A percentile compares a stretch with the other conserved stretches of the same genome.
Evolutionary conservation across 2,329 filamentous ascomycete genomes (phyloP).

Genomic region (Neobulgaria alba): DNA sequence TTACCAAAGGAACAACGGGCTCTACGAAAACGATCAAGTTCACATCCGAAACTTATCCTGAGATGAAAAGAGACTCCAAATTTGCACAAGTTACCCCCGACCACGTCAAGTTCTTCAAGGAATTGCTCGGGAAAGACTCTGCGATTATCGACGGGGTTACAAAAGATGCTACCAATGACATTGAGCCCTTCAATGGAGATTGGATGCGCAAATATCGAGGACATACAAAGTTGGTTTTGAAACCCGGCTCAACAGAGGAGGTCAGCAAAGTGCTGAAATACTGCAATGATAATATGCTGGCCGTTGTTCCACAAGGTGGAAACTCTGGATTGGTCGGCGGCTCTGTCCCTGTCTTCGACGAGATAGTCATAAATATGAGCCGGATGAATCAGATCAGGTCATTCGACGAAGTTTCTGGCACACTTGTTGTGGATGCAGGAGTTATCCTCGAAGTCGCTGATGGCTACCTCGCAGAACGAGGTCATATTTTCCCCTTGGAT

Average conservation of each 20-base stretch:
- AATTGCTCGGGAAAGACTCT: constrained; percentile 68
- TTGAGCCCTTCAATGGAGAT: constrained; percentile 89
- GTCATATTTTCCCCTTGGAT: constrained; percentile 90
- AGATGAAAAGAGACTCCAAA: constrained; percentile 67
- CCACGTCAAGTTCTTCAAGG: constrained; percentile 76
- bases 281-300: constrained; percentile 87
- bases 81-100: constrained; percentile 67
- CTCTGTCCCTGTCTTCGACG: constrained; percentile 93
- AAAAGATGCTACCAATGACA: constrained; percentile 64
- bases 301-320: constrained; percentile 92
- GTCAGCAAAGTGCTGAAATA: constrained; percentile 87
- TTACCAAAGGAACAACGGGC: constrained; percentile 22
- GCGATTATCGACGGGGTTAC: constrained; percentile 81
- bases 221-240: constrained; percentile 78
- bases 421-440: constrained; percentile 83
- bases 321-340: constrained; percentile 95
- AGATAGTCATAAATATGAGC: constrained; percentile 86
- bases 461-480: constrained; percentile 70
- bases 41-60: constrained; percentile 80
- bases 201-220: constrained; percentile 99
- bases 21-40: constrained; percentile 50
- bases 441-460: constrained; percentile 86
- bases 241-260: constrained; percentile 75
- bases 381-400: constrained; percentile 87
- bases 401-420: constrained; percentile 88